Conservation (phyloP, 1,284 basidiomycete species). For the Austroboletus niveus region DNA sequence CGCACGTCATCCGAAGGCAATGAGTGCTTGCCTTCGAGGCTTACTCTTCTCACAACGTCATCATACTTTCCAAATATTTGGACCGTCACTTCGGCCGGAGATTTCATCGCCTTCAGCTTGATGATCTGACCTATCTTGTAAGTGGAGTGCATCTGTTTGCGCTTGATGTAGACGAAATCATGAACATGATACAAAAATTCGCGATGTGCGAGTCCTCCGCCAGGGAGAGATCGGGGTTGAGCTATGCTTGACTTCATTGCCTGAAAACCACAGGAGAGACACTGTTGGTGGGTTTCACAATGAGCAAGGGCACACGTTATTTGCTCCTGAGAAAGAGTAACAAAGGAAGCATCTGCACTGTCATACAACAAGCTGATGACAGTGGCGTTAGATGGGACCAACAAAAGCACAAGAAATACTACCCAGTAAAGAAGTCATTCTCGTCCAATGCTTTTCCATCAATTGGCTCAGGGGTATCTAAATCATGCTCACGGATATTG, state of each 20-base stretch:
- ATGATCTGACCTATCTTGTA: conserved; percentile 56
- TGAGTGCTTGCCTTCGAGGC: conserved; percentile 9
- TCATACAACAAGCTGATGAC: conserved; percentile 44
- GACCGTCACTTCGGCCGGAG: conserved; percentile 36
- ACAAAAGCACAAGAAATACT: conserved; percentile 4
- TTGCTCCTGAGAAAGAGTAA: conserved; percentile 40
- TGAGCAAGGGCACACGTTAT: conserved; percentile 31
- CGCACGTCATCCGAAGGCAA: conserved; percentile 34
- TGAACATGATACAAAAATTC: conserved; percentile 50
- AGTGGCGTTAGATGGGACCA: conserved; percentile 2
- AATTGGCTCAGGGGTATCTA: conserved; percentile 42
- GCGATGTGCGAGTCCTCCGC: conserved; percentile 34
- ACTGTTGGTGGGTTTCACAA: conserved; percentile 37
- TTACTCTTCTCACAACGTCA: conserved; percentile 28
- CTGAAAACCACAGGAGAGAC: conserved; percentile 46
- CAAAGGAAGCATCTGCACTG: conserved; percentile 42
- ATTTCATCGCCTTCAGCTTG: conserved; percentile 31
- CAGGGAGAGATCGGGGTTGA: conserved; percentile 24
- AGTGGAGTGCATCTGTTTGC: conserved; percentile 26
- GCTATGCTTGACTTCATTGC: conserved; percentile 22
- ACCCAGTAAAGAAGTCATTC: conserved; percentile 59
- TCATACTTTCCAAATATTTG: conserved; percentile 44
- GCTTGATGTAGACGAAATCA: conserved; percentile 59
- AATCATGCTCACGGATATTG: conserved; percentile 42
- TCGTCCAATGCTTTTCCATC: conserved; percentile 39